Base-by-base conservation (phyloP, 441 rosid genomes). In the Dalechampia spathulata region DNA sequence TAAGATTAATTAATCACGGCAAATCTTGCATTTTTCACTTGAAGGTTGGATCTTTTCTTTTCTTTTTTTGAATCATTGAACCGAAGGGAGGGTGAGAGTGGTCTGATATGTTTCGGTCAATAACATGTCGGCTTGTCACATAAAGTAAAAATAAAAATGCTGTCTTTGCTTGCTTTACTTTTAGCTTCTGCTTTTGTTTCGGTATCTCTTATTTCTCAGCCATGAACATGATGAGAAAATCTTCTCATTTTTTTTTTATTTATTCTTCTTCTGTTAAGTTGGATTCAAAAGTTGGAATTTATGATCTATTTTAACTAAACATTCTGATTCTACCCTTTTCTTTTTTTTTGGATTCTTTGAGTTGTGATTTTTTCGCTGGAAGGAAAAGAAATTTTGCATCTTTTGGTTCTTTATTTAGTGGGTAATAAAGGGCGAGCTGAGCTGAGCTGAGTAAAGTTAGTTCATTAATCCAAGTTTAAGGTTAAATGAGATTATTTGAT, bases 121-220 rank as follows among this genome's bases (percentile, higher is more conserved):
- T 75, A 72, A 72, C 70, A 76, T 82, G 98, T 86, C 89, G 93
- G 89, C 86, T 77, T 74, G 75, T 75, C 63, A 47, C 78, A 70
- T 64, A 36, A 36, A n/a, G n/a, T n/a, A n/a, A 5, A 52, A 61
- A 54, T 49, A 60, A 69, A 67, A 64, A 75, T 68, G 64, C 75
- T 74, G 73, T 67, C 73, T 73, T 75, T 71, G 72, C 76, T 73
- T 73, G 71, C 66, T 65, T 65, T 69, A 43, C 28, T 34, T 37
- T 52, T 5, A 61, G 75, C 75, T 73, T 75, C 63, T 71, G 64
- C 67, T 73, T 77, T 69, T 60, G 44, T n/a, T 36, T 37, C 48
- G 72, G 77, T 4, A 3, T 77, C 77, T 81, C 86, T 80, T 85
- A 73, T 80, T 79, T 76, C 70, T 81, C 75, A 69, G 81, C 86